Evolutionary conservation across 495 filamentous ascomycete genomes (phyloP).

Genomic region (Trichocladium antarcticum): DNA sequence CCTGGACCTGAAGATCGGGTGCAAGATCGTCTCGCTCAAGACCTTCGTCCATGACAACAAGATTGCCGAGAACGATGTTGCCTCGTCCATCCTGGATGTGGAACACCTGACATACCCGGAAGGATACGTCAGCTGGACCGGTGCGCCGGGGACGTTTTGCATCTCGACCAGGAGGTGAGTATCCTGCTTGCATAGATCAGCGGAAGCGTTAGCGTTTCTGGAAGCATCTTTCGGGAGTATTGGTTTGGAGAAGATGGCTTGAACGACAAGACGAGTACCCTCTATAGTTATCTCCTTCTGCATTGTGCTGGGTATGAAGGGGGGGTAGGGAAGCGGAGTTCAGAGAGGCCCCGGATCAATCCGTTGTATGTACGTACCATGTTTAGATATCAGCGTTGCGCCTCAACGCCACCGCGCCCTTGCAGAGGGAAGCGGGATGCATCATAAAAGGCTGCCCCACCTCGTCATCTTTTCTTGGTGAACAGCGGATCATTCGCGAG

Average conservation of each 20-base stretch:
- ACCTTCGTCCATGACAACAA: slow-evolving; percentile 38
- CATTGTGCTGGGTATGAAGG: background rate
- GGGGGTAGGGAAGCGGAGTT: background rate
- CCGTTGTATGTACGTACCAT: slow-evolving; percentile 5
- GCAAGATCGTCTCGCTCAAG: slow-evolving; percentile 58
- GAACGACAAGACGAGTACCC: background rate
- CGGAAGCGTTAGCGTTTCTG: background rate
- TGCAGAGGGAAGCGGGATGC: background rate
- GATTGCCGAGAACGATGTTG: slow-evolving; percentile 47
- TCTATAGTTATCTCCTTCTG: background rate
- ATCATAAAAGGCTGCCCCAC: background rate
- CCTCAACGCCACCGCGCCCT: background rate
- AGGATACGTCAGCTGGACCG: slow-evolving; percentile 84
- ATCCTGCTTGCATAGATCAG: background rate
- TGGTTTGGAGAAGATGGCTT: background rate
- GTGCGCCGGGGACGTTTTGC: slow-evolving; percentile 70
- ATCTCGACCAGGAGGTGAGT: slow-evolving; percentile 69
- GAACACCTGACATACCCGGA: slow-evolving; percentile 67
- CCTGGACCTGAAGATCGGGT: slow-evolving; percentile 85
- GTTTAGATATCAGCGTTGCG: background rate
- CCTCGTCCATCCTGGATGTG: slow-evolving; percentile 62
- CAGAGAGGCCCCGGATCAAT: background rate
- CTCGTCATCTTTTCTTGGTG: slow-evolving; percentile 2
- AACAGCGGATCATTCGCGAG: slow-evolving; percentile 36
- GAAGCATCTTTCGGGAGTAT: background rate